phyloP scores from a whole-genome alignment of 2,329 filamentous ascomycete species.

The Fusarium sp. region DNA sequence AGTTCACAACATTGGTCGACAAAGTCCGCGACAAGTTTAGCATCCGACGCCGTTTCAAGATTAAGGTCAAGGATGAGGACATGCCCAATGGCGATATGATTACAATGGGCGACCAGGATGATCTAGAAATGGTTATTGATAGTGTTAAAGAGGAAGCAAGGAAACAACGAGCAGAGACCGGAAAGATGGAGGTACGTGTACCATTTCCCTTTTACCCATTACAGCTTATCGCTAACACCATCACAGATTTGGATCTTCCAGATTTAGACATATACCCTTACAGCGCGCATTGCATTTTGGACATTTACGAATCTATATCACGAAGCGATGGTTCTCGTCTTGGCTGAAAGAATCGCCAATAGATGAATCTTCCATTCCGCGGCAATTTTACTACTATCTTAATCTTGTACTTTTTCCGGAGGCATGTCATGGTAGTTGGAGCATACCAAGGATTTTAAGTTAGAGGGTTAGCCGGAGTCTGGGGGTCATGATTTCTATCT shows the following conservation, averaged over 20 bases:
- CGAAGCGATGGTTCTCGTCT: slow-evolving; percentile 36
- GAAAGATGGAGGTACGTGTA: slow-evolving; percentile 90
- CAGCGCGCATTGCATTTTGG: slow-evolving; percentile 45
- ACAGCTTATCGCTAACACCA: slow-evolving; percentile 46
- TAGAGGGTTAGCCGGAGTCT: slow-evolving; percentile 42
- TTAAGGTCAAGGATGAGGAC: slow-evolving; percentile 90
- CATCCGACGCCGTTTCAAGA: slow-evolving; percentile 83
- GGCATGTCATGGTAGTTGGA: slow-evolving; percentile 26
- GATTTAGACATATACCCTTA: slow-evolving; percentile 54
- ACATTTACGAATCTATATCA: slow-evolving; percentile 35
- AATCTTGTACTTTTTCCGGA: slow-evolving; percentile 40
- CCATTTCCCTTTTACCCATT: background rate
- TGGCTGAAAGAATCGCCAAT: slow-evolving; percentile 13
- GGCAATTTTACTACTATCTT: slow-evolving; percentile 27
- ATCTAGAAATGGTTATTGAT: slow-evolving; percentile 89
- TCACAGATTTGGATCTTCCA: slow-evolving; percentile 65
- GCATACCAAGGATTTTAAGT: slow-evolving; percentile 34
- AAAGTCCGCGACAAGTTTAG: slow-evolving; percentile 90
- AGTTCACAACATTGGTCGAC: slow-evolving; percentile 83
- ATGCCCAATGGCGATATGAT: slow-evolving; percentile 88
- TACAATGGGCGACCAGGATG: slow-evolving; percentile 96
- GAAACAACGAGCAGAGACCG: slow-evolving; percentile 84
- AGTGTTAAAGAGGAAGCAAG: slow-evolving; percentile 77
- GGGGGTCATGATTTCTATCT: slow-evolving; percentile 24
- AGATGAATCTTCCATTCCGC: slow-evolving; percentile 18